These are phyloP conservation scores for Achlya hypogyna DNA, from an alignment of 352 stramenopile species.

Conservation along the genomic window DNA sequence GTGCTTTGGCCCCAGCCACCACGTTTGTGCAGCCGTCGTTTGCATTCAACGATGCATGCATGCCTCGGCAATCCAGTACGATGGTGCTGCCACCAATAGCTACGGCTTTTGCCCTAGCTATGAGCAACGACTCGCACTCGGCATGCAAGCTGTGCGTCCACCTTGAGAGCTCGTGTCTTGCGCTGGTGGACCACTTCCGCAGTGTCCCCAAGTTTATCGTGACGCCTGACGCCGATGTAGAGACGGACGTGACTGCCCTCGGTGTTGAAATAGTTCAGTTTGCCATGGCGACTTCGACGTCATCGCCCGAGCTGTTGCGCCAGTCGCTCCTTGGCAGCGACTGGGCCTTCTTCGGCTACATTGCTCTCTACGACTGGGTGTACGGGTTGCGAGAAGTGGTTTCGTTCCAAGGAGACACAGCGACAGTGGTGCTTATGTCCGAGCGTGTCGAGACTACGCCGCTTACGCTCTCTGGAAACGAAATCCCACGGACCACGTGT, in stretches of 20 bases:
- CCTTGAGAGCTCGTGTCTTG: not conserved
- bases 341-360: slow-evolving; percentile 9
- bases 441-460: not conserved
- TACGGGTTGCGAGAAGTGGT: slow-evolving; percentile 1
- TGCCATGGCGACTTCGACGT: not conserved
- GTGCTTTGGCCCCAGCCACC: not conserved
- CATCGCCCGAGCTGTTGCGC: not conserved
- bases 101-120: not conserved
- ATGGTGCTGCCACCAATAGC: not conserved
- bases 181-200: too few species aligned
- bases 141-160: not conserved
- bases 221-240: not conserved
- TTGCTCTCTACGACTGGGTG: not conserved
- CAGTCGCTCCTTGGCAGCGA: not conserved
- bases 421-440: not conserved
- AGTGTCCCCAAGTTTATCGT: too few species aligned
- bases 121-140: not conserved
- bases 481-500: not conserved
- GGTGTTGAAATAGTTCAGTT: not conserved
- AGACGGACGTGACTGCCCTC: not conserved
- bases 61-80: not conserved
- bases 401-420: not conserved
- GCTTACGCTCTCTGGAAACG: not conserved
- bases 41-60: not conserved
- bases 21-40: not conserved